Percentiles rank a stretch among this genome's conserved stretches.
These are phyloP conservation scores for Thoreauomyces humboldtii DNA, from an alignment of 192 early-diverging fungal genomes.

Conservation along the genomic window DNA sequence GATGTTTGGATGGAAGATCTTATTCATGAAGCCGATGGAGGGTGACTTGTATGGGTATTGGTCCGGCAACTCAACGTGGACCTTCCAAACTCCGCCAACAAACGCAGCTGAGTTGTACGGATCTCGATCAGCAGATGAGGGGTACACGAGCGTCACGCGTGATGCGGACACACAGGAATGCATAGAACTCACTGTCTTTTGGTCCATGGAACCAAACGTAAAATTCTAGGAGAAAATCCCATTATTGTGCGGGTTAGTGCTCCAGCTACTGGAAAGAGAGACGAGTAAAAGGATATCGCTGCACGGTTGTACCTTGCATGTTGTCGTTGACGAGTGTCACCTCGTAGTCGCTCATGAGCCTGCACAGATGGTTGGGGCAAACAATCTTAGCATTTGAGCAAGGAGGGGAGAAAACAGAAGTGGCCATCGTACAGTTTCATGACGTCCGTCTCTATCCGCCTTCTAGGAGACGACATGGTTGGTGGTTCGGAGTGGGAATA, in stretches of 20 bases:
- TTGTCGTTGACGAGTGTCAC: constrained; percentile 97
- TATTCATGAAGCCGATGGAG: constrained; percentile 99
- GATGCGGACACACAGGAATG: too few relatives aligned
- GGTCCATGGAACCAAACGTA: constrained; percentile 93
- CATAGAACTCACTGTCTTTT: constrained; percentile 74
- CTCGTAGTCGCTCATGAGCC: constrained; percentile 99
- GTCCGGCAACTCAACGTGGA: constrained; percentile 98
- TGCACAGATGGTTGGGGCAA: constrained; percentile 31
- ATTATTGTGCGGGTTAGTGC: too few relatives aligned
- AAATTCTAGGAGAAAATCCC: too few relatives aligned
- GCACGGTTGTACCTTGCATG: constrained; percentile 76
- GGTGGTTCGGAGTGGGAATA: too few relatives aligned
- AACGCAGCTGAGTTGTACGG: constrained; percentile 73
- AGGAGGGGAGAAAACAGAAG: background rate
- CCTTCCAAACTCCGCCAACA: constrained; percentile 90
- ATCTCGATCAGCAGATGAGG: background rate
- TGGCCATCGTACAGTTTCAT: constrained; percentile 85
- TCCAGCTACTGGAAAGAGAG: too few relatives aligned
- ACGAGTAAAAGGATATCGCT: too few relatives aligned
- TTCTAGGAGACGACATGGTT: constrained; percentile 80
- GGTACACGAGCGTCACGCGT: too few relatives aligned
- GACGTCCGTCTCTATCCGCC: constrained; percentile 97
- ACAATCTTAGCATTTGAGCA: background rate
- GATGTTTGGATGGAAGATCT: constrained; percentile 98
- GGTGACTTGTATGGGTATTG: constrained; percentile 99